A percentile compares a stretch with the other conserved stretches of the same genome.
Evolutionary conservation across 805 yeast genomes (phyloP).

Genomic region (Ogataea allantospora): DNA sequence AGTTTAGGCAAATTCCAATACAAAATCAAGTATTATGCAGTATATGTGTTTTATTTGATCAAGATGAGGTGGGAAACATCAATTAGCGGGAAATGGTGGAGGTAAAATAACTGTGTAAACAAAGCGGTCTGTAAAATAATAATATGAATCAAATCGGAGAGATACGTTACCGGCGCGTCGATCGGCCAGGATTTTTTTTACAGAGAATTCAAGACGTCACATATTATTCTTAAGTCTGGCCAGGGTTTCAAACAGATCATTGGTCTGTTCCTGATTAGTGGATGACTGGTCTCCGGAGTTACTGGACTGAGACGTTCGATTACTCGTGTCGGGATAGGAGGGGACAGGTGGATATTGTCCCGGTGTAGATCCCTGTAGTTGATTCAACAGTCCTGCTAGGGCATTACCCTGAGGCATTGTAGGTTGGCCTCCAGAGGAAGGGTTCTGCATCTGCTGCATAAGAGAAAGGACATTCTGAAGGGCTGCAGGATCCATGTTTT

Average conservation of each 20-base stretch:
- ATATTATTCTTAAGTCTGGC: slow-evolving; percentile 39
- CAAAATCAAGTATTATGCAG: background rate
- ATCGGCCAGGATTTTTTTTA: slow-evolving; percentile 3
- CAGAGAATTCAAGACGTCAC: slow-evolving; percentile 20
- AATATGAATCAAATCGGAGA: slow-evolving; percentile 1
- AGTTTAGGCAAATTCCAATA: slow-evolving; percentile 1
- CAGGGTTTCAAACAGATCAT: slow-evolving; percentile 36
- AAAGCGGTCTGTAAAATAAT: slow-evolving; percentile 12
- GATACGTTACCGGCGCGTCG: slow-evolving; percentile 6
- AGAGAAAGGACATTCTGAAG: slow-evolving; percentile 33
- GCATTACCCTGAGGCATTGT: slow-evolving; percentile 19
- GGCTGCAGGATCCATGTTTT: slow-evolving; percentile 32
- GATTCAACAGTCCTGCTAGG: slow-evolving; percentile 21
- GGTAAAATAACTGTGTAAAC: slow-evolving; percentile 9
- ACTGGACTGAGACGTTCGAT: slow-evolving; percentile 13
- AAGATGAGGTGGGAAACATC: background rate
- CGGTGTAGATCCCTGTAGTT: slow-evolving; percentile 24
- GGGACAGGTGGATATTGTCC: slow-evolving; percentile 22
- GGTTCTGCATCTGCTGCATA: slow-evolving; percentile 29
- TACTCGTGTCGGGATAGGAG: slow-evolving; percentile 11
- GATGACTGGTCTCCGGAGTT: slow-evolving; percentile 15
- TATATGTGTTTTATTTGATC: background rate
- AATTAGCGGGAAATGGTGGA: background rate
- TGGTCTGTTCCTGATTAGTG: slow-evolving; percentile 30
- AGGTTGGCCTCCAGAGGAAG: slow-evolving; percentile 17